phyloP scores from a whole-genome alignment of 2,329 filamentous ascomycete species.

The Fusarium siculi region DNA sequence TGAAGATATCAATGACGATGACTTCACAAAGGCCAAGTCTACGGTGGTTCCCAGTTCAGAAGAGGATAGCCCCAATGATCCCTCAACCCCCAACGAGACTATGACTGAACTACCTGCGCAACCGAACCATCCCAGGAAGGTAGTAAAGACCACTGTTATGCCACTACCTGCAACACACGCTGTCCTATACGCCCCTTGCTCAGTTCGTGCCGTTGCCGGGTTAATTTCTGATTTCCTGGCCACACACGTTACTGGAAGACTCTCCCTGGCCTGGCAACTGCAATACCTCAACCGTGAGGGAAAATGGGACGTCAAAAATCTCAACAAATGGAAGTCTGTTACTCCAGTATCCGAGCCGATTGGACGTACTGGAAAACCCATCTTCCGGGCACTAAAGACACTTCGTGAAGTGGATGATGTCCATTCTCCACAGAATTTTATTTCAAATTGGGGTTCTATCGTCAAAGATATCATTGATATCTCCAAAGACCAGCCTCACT shows the following conservation, averaged over 20 bases:
- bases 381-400: conserved; percentile 93
- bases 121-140: conserved; percentile 59
- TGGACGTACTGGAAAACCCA: conserved; percentile 58
- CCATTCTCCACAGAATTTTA: conserved; percentile 81
- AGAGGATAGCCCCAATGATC: conserved; percentile 56
- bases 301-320: conserved; percentile 98
- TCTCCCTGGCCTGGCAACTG: conserved; percentile 90
- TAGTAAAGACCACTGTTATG: conserved; percentile 76
- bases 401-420: conserved; percentile 86
- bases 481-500: conserved; percentile 88
- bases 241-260: conserved; percentile 77
- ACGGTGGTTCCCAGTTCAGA: conserved; percentile 38
- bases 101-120: conserved; percentile 58
- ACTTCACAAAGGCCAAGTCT: conserved; percentile 38
- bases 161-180: conserved; percentile 84
- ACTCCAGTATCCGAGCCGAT: conserved; percentile 82
- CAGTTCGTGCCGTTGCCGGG: conserved; percentile 80
- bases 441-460: conserved; percentile 70
- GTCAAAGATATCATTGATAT: conserved; percentile 89
- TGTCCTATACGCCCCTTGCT: conserved; percentile 81
- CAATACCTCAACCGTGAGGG: conserved; percentile 88
- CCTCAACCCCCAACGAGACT: conserved; percentile 59
- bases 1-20: conserved; percentile 45
- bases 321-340: conserved; percentile 89
- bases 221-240: conserved; percentile 85